Percentiles rank a stretch among this genome's conserved stretches.
phyloP scores from a whole-genome alignment of 2,329 filamentous ascomycete species.

The Decorospora gaudefroyi region DNA sequence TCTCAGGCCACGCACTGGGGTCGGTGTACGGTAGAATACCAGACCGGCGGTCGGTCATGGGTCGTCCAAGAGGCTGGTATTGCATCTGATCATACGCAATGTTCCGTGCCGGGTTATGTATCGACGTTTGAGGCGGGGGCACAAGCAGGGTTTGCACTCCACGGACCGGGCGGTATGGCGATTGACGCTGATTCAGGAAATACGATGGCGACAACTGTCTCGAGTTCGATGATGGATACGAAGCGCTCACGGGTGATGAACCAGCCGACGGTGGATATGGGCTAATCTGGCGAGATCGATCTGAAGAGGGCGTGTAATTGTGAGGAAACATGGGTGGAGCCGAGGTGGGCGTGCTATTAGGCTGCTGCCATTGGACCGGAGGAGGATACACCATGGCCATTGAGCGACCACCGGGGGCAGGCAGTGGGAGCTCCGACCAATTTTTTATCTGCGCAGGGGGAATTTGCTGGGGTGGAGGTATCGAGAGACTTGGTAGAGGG shows the following conservation, averaged over 20 bases:
- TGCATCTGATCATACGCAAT: conserved; percentile 57
- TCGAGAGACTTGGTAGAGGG: conserved; percentile 71
- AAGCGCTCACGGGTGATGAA: conserved; percentile 72
- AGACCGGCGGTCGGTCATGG: conserved; percentile 51
- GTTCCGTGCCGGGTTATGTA: conserved; percentile 60
- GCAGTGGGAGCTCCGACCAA: conserved; percentile 52
- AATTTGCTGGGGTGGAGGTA: conserved; percentile 57
- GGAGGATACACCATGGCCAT: conserved; percentile 78
- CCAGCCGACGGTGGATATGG: conserved; percentile 59
- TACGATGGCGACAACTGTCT: conserved; percentile 82
- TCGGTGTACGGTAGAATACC: conserved; percentile 54
- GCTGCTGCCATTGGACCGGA: conserved; percentile 58
- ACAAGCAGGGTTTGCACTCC: conserved; percentile 89
- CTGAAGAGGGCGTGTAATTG: conserved; percentile 36
- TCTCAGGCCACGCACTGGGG: conserved; percentile 45
- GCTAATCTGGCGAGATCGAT: conserved; percentile 56
- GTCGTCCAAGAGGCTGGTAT: conserved; percentile 55
- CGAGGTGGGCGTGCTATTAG: conserved; percentile 46
- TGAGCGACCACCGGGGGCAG: conserved; percentile 63
- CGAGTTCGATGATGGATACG: conserved; percentile 65
- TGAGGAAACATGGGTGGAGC: conserved; percentile 34
- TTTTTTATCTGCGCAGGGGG: conserved; percentile 46
- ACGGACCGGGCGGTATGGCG: conserved; percentile 89
- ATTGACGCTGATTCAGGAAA: conserved; percentile 84
- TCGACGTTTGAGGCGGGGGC: conserved; percentile 77